A percentile compares a stretch with the other conserved stretches of the same genome.
phyloP scores from a whole-genome alignment of 2,329 filamentous ascomycete species.

The Escovopsis sp. region DNA sequence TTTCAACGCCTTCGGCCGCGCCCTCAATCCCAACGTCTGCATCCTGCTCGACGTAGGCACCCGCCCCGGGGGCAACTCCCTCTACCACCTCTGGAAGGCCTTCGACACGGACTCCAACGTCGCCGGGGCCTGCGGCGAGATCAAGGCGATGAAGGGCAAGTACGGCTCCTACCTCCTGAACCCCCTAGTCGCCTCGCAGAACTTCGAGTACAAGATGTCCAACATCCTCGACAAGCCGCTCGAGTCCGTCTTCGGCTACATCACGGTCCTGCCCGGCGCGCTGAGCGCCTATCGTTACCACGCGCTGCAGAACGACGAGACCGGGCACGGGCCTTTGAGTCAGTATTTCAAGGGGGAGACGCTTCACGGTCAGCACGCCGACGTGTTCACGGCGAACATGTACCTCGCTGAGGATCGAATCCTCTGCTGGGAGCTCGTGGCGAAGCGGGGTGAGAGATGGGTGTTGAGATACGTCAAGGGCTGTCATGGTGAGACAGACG shows the following conservation, averaged over 20 bases:
- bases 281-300: constrained; percentile 93
- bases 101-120: constrained; percentile 97
- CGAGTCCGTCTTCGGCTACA: constrained; percentile 95
- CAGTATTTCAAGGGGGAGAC: constrained; percentile 99
- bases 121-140: constrained; percentile 90
- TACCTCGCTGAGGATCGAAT: constrained; percentile 84
- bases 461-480: constrained; percentile 96
- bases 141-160: constrained; percentile 90
- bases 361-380: constrained; percentile 85
- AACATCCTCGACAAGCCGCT: constrained; percentile 97
- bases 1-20: constrained; percentile 92
- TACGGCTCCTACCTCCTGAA: constrained; percentile 74
- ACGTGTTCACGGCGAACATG: constrained; percentile 97
- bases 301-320: constrained; percentile 90
- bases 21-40: constrained; percentile 89
- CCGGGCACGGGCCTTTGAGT: constrained; percentile 83
- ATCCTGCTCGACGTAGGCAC: constrained; percentile 95
- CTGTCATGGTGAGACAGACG: constrained; percentile 93
- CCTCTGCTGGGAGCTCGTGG: constrained; percentile 86
- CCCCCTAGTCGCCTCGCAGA: constrained; percentile 88
- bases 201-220: constrained; percentile 99
- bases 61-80: constrained; percentile 68
- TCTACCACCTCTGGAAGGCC: constrained; percentile 98
- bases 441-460: constrained; percentile 89
- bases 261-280: constrained; percentile 89